Conservation (phyloP, 345 rosid species). For the Trapa bicornis region DNA sequence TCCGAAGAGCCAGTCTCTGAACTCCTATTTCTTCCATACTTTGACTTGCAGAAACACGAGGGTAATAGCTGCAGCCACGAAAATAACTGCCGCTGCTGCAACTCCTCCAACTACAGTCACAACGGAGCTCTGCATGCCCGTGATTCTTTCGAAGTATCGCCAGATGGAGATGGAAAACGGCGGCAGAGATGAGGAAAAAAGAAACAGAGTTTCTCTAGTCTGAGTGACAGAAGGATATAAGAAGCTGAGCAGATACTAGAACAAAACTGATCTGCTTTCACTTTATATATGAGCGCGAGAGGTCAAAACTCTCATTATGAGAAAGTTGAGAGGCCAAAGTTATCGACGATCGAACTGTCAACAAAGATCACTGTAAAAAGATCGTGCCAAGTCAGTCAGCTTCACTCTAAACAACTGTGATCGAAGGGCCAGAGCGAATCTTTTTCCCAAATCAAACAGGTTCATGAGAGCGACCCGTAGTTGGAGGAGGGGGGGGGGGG, state of each 20-base stretch:
- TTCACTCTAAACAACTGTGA: neutral
- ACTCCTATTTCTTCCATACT: constrained; percentile 17
- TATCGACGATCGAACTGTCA: neutral
- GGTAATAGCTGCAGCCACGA: constrained; percentile 17
- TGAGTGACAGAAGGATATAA: neutral
- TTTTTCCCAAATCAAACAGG: neutral
- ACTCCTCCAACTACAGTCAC: constrained; percentile 30
- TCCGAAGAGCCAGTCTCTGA: constrained; percentile 54
- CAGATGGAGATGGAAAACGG: neutral
- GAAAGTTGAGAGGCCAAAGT: constrained; percentile 1
- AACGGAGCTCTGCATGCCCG: constrained; percentile 28
- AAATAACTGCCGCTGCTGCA: constrained; percentile 25
- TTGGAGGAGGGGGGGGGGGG: constrained; percentile 3
- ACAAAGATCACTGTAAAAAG: neutral
- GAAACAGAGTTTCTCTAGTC: neutral
- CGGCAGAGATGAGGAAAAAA: neutral
- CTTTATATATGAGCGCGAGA: neutral
- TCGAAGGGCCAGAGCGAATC: neutral
- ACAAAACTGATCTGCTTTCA: neutral
- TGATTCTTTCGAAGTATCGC: neutral
- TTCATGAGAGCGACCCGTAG: neutral
- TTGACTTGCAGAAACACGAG: constrained; percentile 34
- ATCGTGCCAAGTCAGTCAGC: neutral
- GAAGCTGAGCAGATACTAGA: neutral
- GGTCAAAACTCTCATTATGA: neutral